Evolutionary conservation across 306 rosid species (phyloP), one percentile per base, ranked within the genome.

Genomic region (Ochetophila trinervis): DNA sequence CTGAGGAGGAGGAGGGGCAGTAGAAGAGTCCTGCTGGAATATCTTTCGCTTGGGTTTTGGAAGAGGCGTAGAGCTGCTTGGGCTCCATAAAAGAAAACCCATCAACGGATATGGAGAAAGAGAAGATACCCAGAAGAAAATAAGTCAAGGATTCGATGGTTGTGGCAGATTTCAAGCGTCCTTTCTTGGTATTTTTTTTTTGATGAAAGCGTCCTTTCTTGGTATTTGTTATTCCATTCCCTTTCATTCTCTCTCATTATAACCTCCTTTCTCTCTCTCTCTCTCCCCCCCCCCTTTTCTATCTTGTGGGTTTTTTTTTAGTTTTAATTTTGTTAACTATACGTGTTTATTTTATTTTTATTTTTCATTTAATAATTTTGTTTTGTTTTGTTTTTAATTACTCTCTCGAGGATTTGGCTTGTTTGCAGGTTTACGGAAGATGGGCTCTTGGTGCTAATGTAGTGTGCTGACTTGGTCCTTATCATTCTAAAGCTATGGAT

Each of bases 381-480:
- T 7, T 49, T 14, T 37, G n/a, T 61, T 68, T 32, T 57, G 57
- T 67, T 49, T 34, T 54, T 52, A 40, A 4, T 27, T 27, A 2
- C 32, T 4, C 32, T 51, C 36, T 62, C 36, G 48, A 21, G 74
- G 65, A 52, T 75, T n/a, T 71, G 72, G 69, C 62, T 67, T 57
- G 37, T 62, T 75, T 74, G 59, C 87, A 92, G 95, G 76, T 72
- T 78, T 57, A 19, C 35, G 58, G 19, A 79, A 68, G 76, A 55
- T 66, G 50, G 68, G 76, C 36, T 84, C 71, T 80, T 57, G 65
- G 67, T 57, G 76, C 82, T 84, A 87, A 89, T 89, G 98, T 79
- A 71, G 79, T 73, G 79, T 69, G 30, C 70, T 65, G 75, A 71
- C 66, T 32, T 62, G 72, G 79, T 86, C 69, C 66, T 78, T 78